These are phyloP conservation scores for Calocera viscosa DNA, from an alignment of 768 basidiomycete genomes.

Conservation along the genomic window DNA sequence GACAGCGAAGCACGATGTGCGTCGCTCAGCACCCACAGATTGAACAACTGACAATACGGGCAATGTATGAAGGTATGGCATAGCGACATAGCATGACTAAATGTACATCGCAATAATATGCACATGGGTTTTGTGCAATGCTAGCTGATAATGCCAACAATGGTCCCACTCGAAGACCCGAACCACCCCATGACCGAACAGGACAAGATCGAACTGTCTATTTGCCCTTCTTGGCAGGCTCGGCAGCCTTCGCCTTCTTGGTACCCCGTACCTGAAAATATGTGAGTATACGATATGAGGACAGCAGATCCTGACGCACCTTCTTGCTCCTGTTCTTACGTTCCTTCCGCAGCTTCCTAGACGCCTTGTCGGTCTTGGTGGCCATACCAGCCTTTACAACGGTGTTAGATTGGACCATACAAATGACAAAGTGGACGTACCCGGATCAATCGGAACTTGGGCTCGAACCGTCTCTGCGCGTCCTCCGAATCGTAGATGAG, in stretches of 20 bases:
- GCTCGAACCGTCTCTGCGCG: conserved; percentile 94
- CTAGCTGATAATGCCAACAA: not conserved
- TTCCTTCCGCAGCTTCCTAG: conserved; percentile 97
- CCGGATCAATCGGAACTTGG: conserved; percentile 84
- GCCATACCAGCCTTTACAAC: conserved; percentile 47
- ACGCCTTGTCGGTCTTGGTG: conserved; percentile 75
- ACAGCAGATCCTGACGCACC: conserved; percentile 35
- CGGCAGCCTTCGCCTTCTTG: conserved; percentile 87
- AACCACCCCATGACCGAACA: not conserved
- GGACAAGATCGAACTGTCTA: not conserved
- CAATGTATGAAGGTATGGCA: not conserved
- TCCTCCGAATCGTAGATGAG: conserved; percentile 95
- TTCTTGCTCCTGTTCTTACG: conserved; percentile 99
- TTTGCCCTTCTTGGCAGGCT: conserved; percentile 62
- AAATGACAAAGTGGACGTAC: conserved; percentile 39
- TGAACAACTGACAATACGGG: not conserved
- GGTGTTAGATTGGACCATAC: not conserved
- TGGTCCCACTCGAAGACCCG: not conserved
- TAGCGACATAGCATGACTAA: not conserved
- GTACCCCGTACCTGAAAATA: conserved; percentile 72
- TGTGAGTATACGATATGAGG: conserved; percentile 14
- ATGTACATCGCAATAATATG: not conserved
- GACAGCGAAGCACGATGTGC: not conserved
- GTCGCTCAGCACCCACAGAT: no score
- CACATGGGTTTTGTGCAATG: not conserved